These are phyloP conservation scores for Fomitopsis schrenkii DNA, from an alignment of 1,284 basidiomycete species.

Conservation along the genomic window DNA sequence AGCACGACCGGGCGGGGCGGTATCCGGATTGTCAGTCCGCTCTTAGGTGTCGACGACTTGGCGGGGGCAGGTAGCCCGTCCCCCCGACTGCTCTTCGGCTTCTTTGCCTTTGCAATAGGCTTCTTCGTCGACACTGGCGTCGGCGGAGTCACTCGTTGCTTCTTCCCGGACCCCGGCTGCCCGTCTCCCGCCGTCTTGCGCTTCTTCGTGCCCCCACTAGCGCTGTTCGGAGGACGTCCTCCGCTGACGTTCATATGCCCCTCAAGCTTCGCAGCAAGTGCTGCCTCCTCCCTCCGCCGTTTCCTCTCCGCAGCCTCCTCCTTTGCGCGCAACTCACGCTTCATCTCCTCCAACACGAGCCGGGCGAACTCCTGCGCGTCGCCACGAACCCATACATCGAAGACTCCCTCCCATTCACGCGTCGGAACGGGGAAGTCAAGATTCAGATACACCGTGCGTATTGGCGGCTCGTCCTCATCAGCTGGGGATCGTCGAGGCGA, in stretches of 20 bases:
- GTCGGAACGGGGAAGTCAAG: slow-evolving; percentile 86
- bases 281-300: slow-evolving; percentile 41
- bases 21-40: slow-evolving; percentile 18
- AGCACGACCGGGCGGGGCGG: slow-evolving; percentile 17
- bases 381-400: slow-evolving; percentile 89
- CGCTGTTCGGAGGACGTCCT: not conserved
- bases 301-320: slow-evolving; percentile 49
- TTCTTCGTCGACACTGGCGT: slow-evolving; percentile 16
- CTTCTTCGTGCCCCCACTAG: slow-evolving; percentile 16
- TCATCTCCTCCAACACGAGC: slow-evolving; percentile 52
- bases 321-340: slow-evolving; percentile 46
- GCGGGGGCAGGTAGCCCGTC: slow-evolving; percentile 7
- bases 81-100: slow-evolving; percentile 1
- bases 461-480: slow-evolving; percentile 45
- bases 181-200: slow-evolving; percentile 13
- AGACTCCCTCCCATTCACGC: slow-evolving; percentile 87
- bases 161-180: slow-evolving; percentile 12
- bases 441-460: slow-evolving; percentile 83
- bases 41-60: not conserved
- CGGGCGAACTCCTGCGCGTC: slow-evolving; percentile 81
- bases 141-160: slow-evolving; percentile 14
- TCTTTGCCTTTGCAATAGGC: slow-evolving; percentile 3
- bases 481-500: slow-evolving; percentile 37
- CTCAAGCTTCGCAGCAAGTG: slow-evolving; percentile 8
- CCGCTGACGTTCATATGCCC: not conserved